phyloP scores from a whole-genome alignment of 164 flowering plant species.

The Amborella trichopoda region DNA sequence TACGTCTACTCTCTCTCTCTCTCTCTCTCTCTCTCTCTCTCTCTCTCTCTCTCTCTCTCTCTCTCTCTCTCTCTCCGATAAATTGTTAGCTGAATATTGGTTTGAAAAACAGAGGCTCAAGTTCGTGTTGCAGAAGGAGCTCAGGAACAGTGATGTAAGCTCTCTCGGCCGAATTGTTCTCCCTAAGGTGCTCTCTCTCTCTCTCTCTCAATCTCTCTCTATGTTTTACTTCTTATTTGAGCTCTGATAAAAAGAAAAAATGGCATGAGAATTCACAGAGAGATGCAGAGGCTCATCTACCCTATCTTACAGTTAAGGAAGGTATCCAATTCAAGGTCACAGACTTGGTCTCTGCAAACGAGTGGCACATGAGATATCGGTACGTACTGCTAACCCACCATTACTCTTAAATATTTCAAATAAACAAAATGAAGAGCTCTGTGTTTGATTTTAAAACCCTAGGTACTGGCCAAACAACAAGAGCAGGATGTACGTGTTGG shows the following conservation, averaged over 20 bases:
- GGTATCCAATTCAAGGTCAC: neutral
- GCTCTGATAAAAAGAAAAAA: too few species aligned
- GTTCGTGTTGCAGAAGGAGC: constrained; percentile 59
- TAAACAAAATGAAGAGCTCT: too few species aligned
- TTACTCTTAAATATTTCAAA: too few species aligned
- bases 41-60: too few species aligned
- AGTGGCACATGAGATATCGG: neutral
- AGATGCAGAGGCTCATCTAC: constrained; percentile 1
- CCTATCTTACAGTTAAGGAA: neutral
- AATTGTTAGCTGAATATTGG: too few species aligned
- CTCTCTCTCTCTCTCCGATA: too few species aligned
- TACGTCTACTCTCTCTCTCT: too few species aligned
- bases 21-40: too few species aligned
- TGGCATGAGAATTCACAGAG: neutral
- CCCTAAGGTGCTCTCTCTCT: constrained; percentile 22
- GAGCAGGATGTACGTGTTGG: constrained; percentile 2
- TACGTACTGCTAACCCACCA: too few species aligned
- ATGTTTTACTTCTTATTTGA: too few species aligned
- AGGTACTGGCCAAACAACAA: constrained; percentile 1
- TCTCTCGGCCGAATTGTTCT: constrained; percentile 53
- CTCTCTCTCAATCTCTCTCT: too few species aligned
- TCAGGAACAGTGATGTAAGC: constrained; percentile 69
- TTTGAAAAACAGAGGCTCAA: constrained; percentile 23
- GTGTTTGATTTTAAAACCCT: too few species aligned
- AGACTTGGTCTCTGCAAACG: neutral